These are phyloP conservation scores for Citrus inodora DNA, from an alignment of 345 rosid species.

Conservation along the genomic window DNA sequence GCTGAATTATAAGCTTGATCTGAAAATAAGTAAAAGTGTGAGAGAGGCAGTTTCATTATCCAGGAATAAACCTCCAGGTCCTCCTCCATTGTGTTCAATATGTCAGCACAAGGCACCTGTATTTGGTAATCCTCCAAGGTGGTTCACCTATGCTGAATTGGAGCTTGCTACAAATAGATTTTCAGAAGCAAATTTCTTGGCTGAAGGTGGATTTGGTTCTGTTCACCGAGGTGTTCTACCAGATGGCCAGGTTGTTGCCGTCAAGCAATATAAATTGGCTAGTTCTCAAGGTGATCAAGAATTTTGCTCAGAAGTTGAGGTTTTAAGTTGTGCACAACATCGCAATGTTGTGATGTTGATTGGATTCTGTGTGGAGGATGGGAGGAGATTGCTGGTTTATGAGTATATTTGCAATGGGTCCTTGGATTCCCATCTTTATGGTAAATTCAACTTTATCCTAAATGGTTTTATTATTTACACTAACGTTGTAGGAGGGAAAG, in stretches of 20 bases:
- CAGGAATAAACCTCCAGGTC: constrained; percentile 69
- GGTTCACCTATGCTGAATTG: constrained; percentile 80
- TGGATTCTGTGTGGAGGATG: constrained; percentile 86
- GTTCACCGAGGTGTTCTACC: constrained; percentile 83
- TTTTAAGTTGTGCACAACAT: constrained; percentile 96
- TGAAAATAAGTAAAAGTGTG: constrained; percentile 63
- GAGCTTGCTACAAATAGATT: constrained; percentile 85
- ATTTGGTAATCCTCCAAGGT: constrained; percentile 94
- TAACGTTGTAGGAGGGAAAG: constrained; percentile 7
- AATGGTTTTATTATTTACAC: constrained; percentile 3
- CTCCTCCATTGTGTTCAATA: constrained; percentile 95
- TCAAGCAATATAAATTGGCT: constrained; percentile 90
- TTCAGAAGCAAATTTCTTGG: constrained; percentile 82
- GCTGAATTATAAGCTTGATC: constrained; percentile 45
- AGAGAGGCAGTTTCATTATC: constrained; percentile 86
- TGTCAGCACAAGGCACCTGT: constrained; percentile 93
- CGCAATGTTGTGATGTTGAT: constrained; percentile 93
- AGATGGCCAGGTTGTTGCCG: constrained; percentile 87
- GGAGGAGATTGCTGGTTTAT: constrained; percentile 84
- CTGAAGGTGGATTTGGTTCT: constrained; percentile 99
- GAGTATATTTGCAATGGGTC: constrained; percentile 96
- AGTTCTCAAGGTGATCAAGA: constrained; percentile 95
- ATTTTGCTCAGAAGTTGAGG: constrained; percentile 98
- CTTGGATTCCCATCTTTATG: constrained; percentile 89
- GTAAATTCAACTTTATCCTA: constrained; percentile 39